These are phyloP conservation scores for Pestalotiopsis sp. DNA, from an alignment of 2,329 filamentous ascomycete species.

Conservation along the genomic window DNA sequence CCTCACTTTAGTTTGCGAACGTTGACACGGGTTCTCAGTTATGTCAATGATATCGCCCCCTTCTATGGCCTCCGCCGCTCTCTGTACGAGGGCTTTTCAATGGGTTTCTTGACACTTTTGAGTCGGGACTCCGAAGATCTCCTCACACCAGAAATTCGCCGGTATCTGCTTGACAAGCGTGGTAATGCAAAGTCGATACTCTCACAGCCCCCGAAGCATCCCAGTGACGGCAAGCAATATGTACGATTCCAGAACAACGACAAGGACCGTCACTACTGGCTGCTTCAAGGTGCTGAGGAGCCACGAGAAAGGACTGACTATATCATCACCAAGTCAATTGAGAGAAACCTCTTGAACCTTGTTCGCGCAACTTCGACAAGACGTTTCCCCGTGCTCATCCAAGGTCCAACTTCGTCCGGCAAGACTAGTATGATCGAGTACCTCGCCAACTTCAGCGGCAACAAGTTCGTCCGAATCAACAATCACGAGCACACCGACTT, in stretches of 20 bases:
- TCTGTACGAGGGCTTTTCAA: constrained; percentile 92
- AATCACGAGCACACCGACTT: constrained; percentile 99
- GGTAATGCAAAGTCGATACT: constrained; percentile 73
- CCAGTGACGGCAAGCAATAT: constrained; percentile 75
- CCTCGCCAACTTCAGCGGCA: constrained; percentile 92
- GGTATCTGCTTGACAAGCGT: constrained; percentile 75
- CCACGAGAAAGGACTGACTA: constrained; percentile 82
- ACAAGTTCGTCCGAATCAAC: constrained; percentile 98
- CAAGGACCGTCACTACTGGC: constrained; percentile 80
- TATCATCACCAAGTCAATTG: constrained; percentile 94
- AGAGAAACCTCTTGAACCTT: constrained; percentile 91
- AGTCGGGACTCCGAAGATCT: constrained; percentile 79
- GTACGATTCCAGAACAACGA: constrained; percentile 74
- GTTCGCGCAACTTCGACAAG: constrained; percentile 91
- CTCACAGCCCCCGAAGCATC: constrained; percentile 76
- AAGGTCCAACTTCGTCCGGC: constrained; percentile 94
- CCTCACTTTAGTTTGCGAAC: constrained; percentile 97
- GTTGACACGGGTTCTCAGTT: constrained; percentile 85
- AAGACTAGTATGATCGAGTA: constrained; percentile 99
- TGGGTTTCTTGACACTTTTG: constrained; percentile 94
- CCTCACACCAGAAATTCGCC: constrained; percentile 77
- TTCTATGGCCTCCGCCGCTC: constrained; percentile 84
- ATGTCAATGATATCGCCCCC: constrained; percentile 82
- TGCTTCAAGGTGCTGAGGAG: constrained; percentile 72
- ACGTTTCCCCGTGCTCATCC: constrained; percentile 90